Percentiles rank a stretch among this genome's conserved stretches.
These are phyloP conservation scores for Paxillus ammoniavirescens DNA, from an alignment of 768 basidiomycete species.

Conservation along the genomic window DNA sequence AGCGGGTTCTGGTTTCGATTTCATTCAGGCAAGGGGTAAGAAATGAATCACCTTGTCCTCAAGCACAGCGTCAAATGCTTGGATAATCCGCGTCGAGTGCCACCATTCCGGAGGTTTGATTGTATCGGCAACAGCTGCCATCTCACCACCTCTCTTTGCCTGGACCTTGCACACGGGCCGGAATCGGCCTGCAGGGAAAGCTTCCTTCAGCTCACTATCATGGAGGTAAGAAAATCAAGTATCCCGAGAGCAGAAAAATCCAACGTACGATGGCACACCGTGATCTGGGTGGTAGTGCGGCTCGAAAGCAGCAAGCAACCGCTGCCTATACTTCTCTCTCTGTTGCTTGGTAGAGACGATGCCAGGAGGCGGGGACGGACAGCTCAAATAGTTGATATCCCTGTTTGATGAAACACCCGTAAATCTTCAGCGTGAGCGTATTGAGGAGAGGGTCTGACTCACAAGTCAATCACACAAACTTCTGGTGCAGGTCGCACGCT, in stretches of 20 bases:
- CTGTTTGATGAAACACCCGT: slow-evolving; percentile 33
- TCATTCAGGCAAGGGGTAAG: background rate
- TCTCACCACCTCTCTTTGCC: slow-evolving; percentile 76
- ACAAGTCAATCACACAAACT: slow-evolving; percentile 87
- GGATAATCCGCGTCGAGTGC: slow-evolving; percentile 88
- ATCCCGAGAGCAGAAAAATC: background rate
- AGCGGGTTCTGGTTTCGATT: background rate
- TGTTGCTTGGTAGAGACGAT: slow-evolving; percentile 76
- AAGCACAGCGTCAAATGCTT: slow-evolving; percentile 85
- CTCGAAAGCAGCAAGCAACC: slow-evolving; percentile 75
- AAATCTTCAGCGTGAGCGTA: slow-evolving; percentile 1
- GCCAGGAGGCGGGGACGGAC: slow-evolving; percentile 74
- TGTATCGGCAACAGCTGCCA: slow-evolving; percentile 82
- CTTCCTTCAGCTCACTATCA: slow-evolving; percentile 86
- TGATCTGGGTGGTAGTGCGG: slow-evolving; percentile 89
- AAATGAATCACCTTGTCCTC: slow-evolving; percentile 65
- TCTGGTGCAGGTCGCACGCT: slow-evolving; percentile 73
- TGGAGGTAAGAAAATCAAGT: slow-evolving; percentile 6
- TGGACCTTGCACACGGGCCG: slow-evolving; percentile 89
- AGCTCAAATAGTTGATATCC: slow-evolving; percentile 83
- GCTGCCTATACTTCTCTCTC: slow-evolving; percentile 76
- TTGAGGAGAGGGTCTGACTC: slow-evolving; percentile 29
- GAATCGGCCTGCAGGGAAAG: slow-evolving; percentile 91
- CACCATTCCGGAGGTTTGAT: slow-evolving; percentile 93
- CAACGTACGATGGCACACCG: slow-evolving; percentile 62